Percentiles rank a stretch among this genome's conserved stretches.
Conservation (phyloP, 805 yeast species). For the Yarrowia porcina region DNA sequence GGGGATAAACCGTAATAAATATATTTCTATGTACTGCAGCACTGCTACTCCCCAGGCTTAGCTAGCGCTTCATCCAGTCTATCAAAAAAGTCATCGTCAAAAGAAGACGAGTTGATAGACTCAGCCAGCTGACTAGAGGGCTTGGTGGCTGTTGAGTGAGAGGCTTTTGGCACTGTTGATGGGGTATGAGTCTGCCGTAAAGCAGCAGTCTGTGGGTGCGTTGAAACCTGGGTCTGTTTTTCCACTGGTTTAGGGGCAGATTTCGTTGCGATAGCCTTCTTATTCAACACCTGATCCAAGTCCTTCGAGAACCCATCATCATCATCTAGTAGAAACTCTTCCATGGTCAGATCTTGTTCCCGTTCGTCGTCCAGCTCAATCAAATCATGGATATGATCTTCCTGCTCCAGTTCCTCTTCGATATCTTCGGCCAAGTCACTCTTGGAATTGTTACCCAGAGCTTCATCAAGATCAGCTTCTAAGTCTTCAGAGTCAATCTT, state of each 20-base stretch:
- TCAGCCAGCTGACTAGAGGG: background rate
- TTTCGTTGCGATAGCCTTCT: too few relatives aligned
- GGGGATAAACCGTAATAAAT: too few relatives aligned
- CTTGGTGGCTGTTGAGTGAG: too few relatives aligned
- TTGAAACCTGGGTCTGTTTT: too few relatives aligned
- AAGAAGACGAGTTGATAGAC: background rate
- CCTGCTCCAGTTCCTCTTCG: background rate
- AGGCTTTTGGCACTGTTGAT: too few relatives aligned
- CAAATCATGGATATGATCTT: background rate
- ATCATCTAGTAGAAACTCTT: conserved; percentile 2
- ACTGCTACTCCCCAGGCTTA: background rate
- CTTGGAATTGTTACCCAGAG: background rate
- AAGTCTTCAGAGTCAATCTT: background rate
- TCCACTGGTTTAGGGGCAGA: too few relatives aligned
- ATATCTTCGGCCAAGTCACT: background rate
- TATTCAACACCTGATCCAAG: background rate
- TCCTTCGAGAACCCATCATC: too few relatives aligned
- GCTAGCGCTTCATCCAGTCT: conserved; percentile 4
- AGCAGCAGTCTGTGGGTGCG: too few relatives aligned
- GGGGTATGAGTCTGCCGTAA: too few relatives aligned
- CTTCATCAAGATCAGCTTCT: background rate
- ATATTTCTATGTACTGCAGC: too few relatives aligned
- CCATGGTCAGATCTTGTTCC: conserved; percentile 1
- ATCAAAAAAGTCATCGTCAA: conserved; percentile 10
- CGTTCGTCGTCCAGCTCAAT: conserved; percentile 2